Evolutionary conservation across 352 stramenopile species (phyloP).

Genomic region (Pseudoperonospora humuli): DNA sequence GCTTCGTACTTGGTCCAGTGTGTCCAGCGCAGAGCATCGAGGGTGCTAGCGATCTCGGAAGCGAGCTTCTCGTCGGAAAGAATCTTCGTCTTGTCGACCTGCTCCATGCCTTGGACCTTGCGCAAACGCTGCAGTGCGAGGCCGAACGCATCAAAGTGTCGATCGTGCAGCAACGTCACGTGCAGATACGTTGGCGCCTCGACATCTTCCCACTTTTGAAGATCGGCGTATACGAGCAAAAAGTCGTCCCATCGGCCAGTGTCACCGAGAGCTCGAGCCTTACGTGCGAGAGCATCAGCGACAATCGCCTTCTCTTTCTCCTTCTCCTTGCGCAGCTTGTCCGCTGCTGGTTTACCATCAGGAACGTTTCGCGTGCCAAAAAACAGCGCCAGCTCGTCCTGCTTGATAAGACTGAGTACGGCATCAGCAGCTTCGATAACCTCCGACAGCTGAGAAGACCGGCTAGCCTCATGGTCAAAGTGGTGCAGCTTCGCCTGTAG

Average conservation of each 20-base stretch:
- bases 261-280: slow-evolving; percentile 66
- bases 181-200: slow-evolving; percentile 46
- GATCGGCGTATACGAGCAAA: slow-evolving; percentile 28
- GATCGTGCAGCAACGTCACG: slow-evolving; percentile 53
- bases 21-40: slow-evolving; percentile 40
- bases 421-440: slow-evolving; percentile 50
- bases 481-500: slow-evolving; percentile 69
- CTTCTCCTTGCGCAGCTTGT: slow-evolving; percentile 73
- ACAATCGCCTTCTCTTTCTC: slow-evolving; percentile 62
- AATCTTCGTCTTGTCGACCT: slow-evolving; percentile 61
- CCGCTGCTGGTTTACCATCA: slow-evolving; percentile 33
- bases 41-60: slow-evolving; percentile 29
- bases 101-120: slow-evolving; percentile 55
- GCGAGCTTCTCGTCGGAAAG: slow-evolving; percentile 48
- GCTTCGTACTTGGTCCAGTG: slow-evolving; percentile 50
- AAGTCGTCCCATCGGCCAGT: slow-evolving; percentile 49
- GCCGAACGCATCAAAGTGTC: slow-evolving; percentile 34
- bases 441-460: slow-evolving; percentile 32
- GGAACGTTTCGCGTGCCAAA: slow-evolving; percentile 60
- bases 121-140: slow-evolving; percentile 62
- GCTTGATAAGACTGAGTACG: slow-evolving; percentile 50
- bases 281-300: slow-evolving; percentile 54
- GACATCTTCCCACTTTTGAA: slow-evolving; percentile 76
- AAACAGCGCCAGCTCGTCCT: slow-evolving; percentile 61
- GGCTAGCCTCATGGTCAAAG: slow-evolving; percentile 51